A percentile compares a stretch with the other conserved stretches of the same genome.
phyloP scores from a whole-genome alignment of 208 protist species.

The Trypanosoma lewisi region DNA sequence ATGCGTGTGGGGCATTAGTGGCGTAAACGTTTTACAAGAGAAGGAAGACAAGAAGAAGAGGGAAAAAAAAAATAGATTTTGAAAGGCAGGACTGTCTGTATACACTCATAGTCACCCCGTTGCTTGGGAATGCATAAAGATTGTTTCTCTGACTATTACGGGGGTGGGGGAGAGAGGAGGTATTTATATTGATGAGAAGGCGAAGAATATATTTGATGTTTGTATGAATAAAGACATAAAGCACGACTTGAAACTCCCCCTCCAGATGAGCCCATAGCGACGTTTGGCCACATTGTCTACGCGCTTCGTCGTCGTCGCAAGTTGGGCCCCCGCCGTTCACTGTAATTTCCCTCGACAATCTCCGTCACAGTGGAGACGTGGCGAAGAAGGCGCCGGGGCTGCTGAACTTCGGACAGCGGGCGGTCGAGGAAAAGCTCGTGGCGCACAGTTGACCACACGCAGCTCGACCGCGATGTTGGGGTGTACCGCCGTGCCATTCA shows the following conservation, averaged over 20 bases:
- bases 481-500: conserved; percentile 36
- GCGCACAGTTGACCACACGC: conserved; percentile 32
- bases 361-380: conserved; percentile 44
- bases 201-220: conserved; percentile 32
- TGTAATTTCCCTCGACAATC: conserved; percentile 48
- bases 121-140: conserved; percentile 31
- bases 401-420: conserved; percentile 50
- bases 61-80: conserved; percentile 30
- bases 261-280: conserved; percentile 28
- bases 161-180: no score
- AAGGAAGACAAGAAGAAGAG: conserved; percentile 24
- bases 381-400: conserved; percentile 29
- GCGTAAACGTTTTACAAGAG: conserved; percentile 23
- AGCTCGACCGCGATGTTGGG: conserved; percentile 28
- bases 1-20: conserved; percentile 35
- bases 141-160: conserved; percentile 43
- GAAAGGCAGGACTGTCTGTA: conserved; percentile 44
- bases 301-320: conserved; percentile 35
- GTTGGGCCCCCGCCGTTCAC: conserved; percentile 29
- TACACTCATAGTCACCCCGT: conserved; percentile 28
- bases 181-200: conserved; percentile 48
- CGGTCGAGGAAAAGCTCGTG: conserved; percentile 39
- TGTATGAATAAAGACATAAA: conserved; percentile 26
- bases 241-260: conserved; percentile 27
- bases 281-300: conserved; percentile 44